Base-by-base conservation (phyloP, 345 rosid species). In the Viola odorata region DNA sequence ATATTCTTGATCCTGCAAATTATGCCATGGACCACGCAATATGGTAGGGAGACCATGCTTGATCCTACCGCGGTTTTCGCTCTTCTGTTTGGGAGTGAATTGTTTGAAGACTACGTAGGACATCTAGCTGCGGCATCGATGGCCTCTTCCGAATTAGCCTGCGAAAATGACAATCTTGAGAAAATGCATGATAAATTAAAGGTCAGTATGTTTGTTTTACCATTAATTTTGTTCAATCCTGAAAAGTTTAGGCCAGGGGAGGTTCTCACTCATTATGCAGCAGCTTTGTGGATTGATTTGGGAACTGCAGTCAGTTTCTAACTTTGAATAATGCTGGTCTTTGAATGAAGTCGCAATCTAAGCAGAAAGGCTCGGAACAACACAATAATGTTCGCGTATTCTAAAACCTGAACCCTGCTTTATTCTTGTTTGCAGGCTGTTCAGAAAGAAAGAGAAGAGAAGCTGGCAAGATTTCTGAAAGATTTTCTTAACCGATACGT, bases 21-120 rank as follows among this genome's bases (percentile, higher is more conserved):
- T 23, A 23, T 23, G 32, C 1, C 2, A 23, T 23, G 32, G 32
- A 23, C 32, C 32, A 23, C 2, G 32, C 12, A 16, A 14, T 48
- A 51, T 83, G 17, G 41, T 81, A 89, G 97, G 70, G 96, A 89
- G 53, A 69, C 84, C 55, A 87, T 94, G 78, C 81, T 94, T 63
- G 98, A 92, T 50, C 90, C 98, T 1, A 86, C 84, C 3, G 86
- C 97, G 39, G 85, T 87, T 32, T 94, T 89, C 71, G 87, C 97
- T 50, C 88, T 94, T 73, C 91, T 94, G 37, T 94, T 94, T 58
- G 97, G 99, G 70, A 94, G 98, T 65, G 98, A 92, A 62, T 75
- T 85, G 53, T 92, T 92, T 56, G 96, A 92, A 82, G 91, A 92
- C 60, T 92, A 92, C 78, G 67, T 92, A 39, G 98, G 98, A 44